Conservation (phyloP, 2,329 filamentous ascomycete species). For the Exophiala calicioides region DNA sequence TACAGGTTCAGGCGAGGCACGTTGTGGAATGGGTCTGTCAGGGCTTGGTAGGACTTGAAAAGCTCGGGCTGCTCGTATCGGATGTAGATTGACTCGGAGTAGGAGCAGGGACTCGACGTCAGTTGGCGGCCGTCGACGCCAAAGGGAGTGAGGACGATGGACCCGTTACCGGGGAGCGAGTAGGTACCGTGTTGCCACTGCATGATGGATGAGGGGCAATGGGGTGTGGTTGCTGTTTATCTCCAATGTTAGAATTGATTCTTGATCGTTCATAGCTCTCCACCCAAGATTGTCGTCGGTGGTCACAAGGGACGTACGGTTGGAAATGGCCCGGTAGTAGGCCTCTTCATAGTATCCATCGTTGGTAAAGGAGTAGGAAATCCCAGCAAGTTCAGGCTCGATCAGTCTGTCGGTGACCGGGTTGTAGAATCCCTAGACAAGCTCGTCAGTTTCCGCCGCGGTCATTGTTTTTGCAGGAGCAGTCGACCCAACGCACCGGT, state of each 20-base stretch:
- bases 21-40: slow-evolving; percentile 62
- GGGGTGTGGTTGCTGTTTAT: slow-evolving; percentile 56
- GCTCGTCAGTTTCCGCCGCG: neutral
- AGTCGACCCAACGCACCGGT: slow-evolving; percentile 53
- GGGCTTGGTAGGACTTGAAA: slow-evolving; percentile 55
- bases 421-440: slow-evolving; percentile 66
- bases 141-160: slow-evolving; percentile 61
- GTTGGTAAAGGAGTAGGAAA: slow-evolving; percentile 71
- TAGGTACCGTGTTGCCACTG: slow-evolving; percentile 73
- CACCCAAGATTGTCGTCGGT: neutral
- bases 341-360: slow-evolving; percentile 70
- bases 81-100: slow-evolving; percentile 58
- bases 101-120: slow-evolving; percentile 64
- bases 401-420: slow-evolving; percentile 64
- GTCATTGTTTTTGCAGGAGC: neutral
- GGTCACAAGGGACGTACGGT: slow-evolving; percentile 55
- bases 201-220: slow-evolving; percentile 65
- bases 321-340: slow-evolving; percentile 68
- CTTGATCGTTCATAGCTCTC: too few species aligned
- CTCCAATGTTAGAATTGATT: neutral
- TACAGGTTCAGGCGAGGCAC: slow-evolving; percentile 65
- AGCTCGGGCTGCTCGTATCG: slow-evolving; percentile 66
- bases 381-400: slow-evolving; percentile 67
- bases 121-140: slow-evolving; percentile 68
- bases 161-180: slow-evolving; percentile 57